Percentiles rank a stretch among this genome's conserved stretches.
Conservation (phyloP, 768 basidiomycete species). For the Pilatotrama ljubarskyi region DNA sequence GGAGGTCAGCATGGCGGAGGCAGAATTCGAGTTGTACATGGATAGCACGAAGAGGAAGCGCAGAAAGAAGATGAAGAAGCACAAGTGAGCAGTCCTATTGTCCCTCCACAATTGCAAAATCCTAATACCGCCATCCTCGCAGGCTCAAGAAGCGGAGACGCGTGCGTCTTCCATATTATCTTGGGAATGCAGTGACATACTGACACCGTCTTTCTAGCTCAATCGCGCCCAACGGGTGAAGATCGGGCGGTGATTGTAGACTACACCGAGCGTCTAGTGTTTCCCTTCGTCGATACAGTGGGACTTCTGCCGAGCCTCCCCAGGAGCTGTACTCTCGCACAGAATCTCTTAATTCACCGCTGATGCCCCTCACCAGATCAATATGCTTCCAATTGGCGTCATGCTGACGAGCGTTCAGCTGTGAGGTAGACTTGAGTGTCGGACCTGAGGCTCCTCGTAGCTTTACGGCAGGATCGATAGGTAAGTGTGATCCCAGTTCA, state of each 20-base stretch:
- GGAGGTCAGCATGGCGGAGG: slow-evolving; percentile 54
- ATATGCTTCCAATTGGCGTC: not conserved
- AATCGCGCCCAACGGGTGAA: slow-evolving; percentile 23
- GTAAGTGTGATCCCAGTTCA: too few species aligned
- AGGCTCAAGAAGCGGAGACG: slow-evolving; percentile 91
- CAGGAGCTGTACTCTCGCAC: slow-evolving; percentile 11
- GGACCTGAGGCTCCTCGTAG: too few species aligned
- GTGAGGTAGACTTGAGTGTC: too few species aligned
- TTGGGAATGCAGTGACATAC: not conserved
- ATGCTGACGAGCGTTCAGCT: not conserved
- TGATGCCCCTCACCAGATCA: slow-evolving; percentile 16
- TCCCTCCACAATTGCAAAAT: slow-evolving; percentile 7
- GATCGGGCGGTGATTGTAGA: slow-evolving; percentile 23
- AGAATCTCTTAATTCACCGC: slow-evolving; percentile 10
- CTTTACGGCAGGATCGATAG: too few species aligned
- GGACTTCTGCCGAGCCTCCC: slow-evolving; percentile 2
- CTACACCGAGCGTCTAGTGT: not conserved
- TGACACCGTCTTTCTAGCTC: slow-evolving; percentile 12
- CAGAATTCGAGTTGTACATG: slow-evolving; percentile 66
- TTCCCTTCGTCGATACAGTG: not conserved
- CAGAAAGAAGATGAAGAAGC: slow-evolving; percentile 95
- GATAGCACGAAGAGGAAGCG: slow-evolving; percentile 86
- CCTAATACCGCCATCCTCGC: slow-evolving; percentile 8
- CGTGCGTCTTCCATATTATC: slow-evolving; percentile 42
- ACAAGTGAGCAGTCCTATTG: slow-evolving; percentile 68